Evolutionary conservation across 257 asterid species (phyloP), one percentile per base, ranked within the genome.

Genomic region (Solanum boliviense): DNA sequence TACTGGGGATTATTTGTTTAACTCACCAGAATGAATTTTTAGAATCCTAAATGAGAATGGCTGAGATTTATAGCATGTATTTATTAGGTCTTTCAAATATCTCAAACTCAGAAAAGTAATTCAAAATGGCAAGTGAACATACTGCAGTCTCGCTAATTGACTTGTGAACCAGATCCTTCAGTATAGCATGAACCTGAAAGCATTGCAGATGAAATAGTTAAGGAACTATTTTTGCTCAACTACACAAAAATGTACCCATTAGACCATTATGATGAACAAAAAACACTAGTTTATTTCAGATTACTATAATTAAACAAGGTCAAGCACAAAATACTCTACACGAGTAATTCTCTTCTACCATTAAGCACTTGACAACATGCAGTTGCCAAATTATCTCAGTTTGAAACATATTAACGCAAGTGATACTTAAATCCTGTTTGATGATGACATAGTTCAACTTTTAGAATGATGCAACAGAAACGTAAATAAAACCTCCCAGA

Each of bases 161-260:
- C 93, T 96, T 97, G 90, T 94, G 98, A 90, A 97, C 97, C 85
- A 97, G 92, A 20, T 97, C 99, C 94, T 94, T 97, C 90, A 97
- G 91, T 90, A 97, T 52, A 79, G 90, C 97, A 91, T 97, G 99
- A 88, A 97, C 99, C 99, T 95, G 95, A 81, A 87, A 87, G 62
- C 87, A 85, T 84, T 56, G 34, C 60, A 71, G 41, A 71, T 48
- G 13, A 84, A 82, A 27, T 65, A 72, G 38, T 58, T 34, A 86
- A 86, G 34, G 41, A 52, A 46, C 4, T 74, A 8, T 25, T 29
- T 70, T 73, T 32, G 73, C 48, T 86, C 29, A 86, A 52, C 60
- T 38, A 15, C 71, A 44, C 6, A 86, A 82, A 27, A 20, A 82
- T 82, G 41, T 48, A 20, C 29, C 41, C 68, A 52, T 72, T 16